A percentile compares a stretch with the other conserved stretches of the same genome.
Conservation (phyloP, 1,284 basidiomycete species). For the Cryptococcus sp. region DNA sequence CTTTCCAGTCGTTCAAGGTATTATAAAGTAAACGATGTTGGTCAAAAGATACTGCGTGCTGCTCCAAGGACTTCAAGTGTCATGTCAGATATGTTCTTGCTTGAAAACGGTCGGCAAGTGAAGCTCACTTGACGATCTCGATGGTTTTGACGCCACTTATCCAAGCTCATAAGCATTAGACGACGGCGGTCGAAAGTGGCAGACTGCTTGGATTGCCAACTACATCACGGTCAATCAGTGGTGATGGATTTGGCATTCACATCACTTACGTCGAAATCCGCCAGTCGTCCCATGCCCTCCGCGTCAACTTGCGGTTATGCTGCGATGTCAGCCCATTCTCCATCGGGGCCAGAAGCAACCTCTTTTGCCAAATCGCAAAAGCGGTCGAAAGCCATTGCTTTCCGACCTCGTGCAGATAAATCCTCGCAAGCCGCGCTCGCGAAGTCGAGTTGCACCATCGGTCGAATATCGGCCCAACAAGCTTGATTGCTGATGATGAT, state of each 20-base stretch:
- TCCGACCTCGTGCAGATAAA: background rate
- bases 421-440: background rate
- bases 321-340: conserved; percentile 11
- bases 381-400: background rate
- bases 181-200: conserved; percentile 11
- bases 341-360: conserved; percentile 9
- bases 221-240: background rate
- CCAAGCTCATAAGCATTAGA: conserved; percentile 11
- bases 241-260: too few relatives aligned
- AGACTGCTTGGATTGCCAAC: conserved; percentile 13
- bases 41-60: conserved; percentile 9
- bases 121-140: conserved; percentile 11
- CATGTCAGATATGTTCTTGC: too few relatives aligned
- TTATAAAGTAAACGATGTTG: conserved; percentile 5
- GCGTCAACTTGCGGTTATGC: conserved; percentile 11
- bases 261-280: conserved; percentile 19
- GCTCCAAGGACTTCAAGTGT: conserved; percentile 5
- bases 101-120: background rate
- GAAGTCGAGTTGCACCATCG: conserved; percentile 2
- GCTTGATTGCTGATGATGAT: background rate
- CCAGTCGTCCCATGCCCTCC: conserved; percentile 29
- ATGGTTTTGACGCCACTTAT: conserved; percentile 11
- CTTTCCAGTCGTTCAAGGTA: conserved; percentile 14
- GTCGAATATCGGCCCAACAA: conserved; percentile 3
- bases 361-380: conserved; percentile 23